These are phyloP conservation scores for Trametes cinnabarina DNA, from an alignment of 768 basidiomycete genomes.

Conservation along the genomic window DNA sequence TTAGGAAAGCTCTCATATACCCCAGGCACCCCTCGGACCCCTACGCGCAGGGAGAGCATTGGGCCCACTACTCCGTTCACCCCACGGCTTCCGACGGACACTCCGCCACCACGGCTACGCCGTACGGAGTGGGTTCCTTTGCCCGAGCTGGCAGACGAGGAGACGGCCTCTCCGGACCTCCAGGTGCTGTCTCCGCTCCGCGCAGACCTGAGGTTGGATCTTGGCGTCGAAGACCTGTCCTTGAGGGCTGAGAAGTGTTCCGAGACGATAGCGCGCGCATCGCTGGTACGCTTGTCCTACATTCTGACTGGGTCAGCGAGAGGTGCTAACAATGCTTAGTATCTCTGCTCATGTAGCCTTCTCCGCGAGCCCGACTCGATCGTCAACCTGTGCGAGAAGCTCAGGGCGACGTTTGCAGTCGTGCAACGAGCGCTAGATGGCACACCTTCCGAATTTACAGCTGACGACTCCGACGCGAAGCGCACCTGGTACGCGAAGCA, in stretches of 20 bases:
- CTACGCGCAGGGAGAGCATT: neutral
- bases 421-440: slow-evolving; percentile 17
- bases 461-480: slow-evolving; percentile 9
- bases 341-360: slow-evolving; percentile 17
- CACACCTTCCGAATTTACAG: slow-evolving; percentile 13
- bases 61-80: neutral
- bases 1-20: neutral
- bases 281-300: slow-evolving; percentile 11
- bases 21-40: neutral
- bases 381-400: slow-evolving; percentile 7
- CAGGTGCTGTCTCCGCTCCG: slow-evolving; percentile 1
- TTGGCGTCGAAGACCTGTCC: slow-evolving; percentile 14
- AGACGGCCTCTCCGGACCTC: neutral
- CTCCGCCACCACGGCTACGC: slow-evolving; percentile 10
- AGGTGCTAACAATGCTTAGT: slow-evolving; percentile 2
- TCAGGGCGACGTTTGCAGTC: slow-evolving; percentile 4
- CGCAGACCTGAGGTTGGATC: slow-evolving; percentile 10
- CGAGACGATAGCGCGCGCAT: slow-evolving; percentile 16
- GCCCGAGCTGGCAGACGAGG: slow-evolving; percentile 9
- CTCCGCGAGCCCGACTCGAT: slow-evolving; percentile 19
- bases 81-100: neutral
- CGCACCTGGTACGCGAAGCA: slow-evolving; percentile 20
- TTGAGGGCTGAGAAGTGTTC: slow-evolving; percentile 15
- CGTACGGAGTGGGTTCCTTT: slow-evolving; percentile 14
- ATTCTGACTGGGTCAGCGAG: neutral